Conservation (phyloP, 2,329 filamentous ascomycete genomes). For the Trichoderma cornu-damae region DNA sequence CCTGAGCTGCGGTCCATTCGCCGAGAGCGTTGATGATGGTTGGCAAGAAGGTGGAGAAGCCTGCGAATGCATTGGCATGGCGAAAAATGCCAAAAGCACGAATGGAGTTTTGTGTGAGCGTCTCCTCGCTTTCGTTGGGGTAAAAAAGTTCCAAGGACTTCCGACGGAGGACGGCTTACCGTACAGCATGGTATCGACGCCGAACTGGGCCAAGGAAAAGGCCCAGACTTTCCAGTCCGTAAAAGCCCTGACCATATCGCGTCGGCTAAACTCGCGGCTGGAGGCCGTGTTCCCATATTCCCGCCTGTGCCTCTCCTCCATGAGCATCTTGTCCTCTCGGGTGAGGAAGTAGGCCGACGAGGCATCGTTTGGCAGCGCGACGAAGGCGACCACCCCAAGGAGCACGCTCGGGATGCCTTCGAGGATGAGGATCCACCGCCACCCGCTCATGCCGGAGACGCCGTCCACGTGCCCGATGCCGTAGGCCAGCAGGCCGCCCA, state of each 20-base stretch:
- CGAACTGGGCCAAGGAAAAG: constrained; percentile 66
- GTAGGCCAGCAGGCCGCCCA: constrained; percentile 68
- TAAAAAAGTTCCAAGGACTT: not conserved
- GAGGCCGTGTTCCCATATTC: constrained; percentile 47
- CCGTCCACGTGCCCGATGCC: constrained; percentile 71
- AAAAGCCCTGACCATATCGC: constrained; percentile 62
- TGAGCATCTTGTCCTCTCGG: constrained; percentile 59
- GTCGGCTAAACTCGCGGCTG: constrained; percentile 45
- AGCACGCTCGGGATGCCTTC: constrained; percentile 42
- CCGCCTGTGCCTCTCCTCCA: constrained; percentile 39
- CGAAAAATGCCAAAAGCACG: too few species aligned
- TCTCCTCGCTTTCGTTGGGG: not conserved
- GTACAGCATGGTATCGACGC: constrained; percentile 71
- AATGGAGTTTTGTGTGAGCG: not conserved
- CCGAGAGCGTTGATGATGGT: constrained; percentile 71
- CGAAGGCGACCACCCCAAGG: constrained; percentile 33
- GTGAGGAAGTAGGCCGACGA: constrained; percentile 56
- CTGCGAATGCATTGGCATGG: constrained; percentile 30
- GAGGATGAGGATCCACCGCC: constrained; percentile 66
- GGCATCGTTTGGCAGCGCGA: constrained; percentile 35
- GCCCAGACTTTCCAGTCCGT: constrained; percentile 72
- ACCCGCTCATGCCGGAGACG: constrained; percentile 56
- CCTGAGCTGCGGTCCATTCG: constrained; percentile 55
- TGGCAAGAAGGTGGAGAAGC: constrained; percentile 71
- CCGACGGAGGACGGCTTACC: constrained; percentile 28